phyloP scores from a whole-genome alignment of 1,284 basidiomycete genomes.

The Laetiporus sulphureus region DNA sequence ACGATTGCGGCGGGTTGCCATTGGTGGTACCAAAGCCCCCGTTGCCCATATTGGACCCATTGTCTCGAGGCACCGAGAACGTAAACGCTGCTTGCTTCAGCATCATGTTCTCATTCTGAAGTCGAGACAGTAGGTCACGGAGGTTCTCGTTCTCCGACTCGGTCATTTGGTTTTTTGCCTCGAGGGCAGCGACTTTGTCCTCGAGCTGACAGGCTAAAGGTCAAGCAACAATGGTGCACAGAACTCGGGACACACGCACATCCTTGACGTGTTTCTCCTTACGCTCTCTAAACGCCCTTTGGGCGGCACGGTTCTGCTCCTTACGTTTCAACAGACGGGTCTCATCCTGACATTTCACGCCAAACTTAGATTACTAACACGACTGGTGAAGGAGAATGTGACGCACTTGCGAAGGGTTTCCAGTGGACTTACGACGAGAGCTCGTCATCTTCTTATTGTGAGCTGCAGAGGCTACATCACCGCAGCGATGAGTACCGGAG shows the following conservation, averaged over 20 bases:
- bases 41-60: constrained; percentile 12
- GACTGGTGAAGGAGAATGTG: not conserved
- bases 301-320: constrained; percentile 82
- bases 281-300: constrained; percentile 79
- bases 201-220: constrained; percentile 48
- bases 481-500: not conserved
- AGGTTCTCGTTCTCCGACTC: constrained; percentile 72
- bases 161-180: constrained; percentile 65
- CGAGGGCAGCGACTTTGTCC: constrained; percentile 74
- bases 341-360: constrained; percentile 52
- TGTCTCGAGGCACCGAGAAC: constrained; percentile 55
- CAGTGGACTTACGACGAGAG: constrained; percentile 36
- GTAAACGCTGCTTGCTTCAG: constrained; percentile 72
- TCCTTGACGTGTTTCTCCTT: constrained; percentile 88
- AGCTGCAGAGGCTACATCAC: not conserved
- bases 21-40: constrained; percentile 13
- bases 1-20: constrained; percentile 13
- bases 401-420: constrained; percentile 29
- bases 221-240: constrained; percentile 7
- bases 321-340: constrained; percentile 71
- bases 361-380: too few species aligned
- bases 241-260: constrained; percentile 38
- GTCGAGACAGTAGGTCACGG: constrained; percentile 66
- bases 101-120: constrained; percentile 72
- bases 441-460: constrained; percentile 23